Evolutionary conservation across 306 rosid species (phyloP).

Genomic region (Vigna radiata): DNA sequence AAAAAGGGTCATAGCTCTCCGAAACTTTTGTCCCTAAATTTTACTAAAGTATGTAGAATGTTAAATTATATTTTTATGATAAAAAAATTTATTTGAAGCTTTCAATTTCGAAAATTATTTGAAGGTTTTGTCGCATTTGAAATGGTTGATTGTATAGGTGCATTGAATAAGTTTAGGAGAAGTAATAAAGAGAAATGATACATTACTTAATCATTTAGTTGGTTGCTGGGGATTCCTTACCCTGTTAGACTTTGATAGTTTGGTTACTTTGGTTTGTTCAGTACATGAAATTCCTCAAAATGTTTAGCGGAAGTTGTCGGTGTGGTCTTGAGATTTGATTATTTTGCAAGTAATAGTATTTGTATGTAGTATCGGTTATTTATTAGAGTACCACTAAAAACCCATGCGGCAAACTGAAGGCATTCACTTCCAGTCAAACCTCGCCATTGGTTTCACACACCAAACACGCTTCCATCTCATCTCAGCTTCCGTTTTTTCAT

Average conservation of each 20-base stretch:
- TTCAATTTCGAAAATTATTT: no score
- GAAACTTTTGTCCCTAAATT: no score
- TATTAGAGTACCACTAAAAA: no score
- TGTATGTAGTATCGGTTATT: no score
- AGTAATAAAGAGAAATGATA: neutral
- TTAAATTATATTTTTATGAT: no score
- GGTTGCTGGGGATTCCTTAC: neutral
- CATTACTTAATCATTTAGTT: neutral
- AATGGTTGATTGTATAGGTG: no score
- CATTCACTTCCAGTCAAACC: neutral
- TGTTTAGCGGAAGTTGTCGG: conserved; percentile 24
- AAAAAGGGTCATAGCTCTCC: no score
- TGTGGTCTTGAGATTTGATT: conserved; percentile 22
- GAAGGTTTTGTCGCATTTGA: no score
- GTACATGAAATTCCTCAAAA: conserved; percentile 13
- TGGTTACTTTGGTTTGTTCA: neutral
- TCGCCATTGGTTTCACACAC: conserved; percentile 19
- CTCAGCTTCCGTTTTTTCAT: no score
- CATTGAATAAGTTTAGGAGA: neutral
- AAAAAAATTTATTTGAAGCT: no score
- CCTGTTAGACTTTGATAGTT: neutral
- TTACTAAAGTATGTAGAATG: no score
- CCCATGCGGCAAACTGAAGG: no score
- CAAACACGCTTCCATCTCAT: neutral
- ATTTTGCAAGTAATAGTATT: conserved; percentile 13